Percentiles rank a stretch among this genome's conserved stretches.
These are phyloP conservation scores for Wickerhamiella siamensis DNA, from an alignment of 805 yeast genomes.

Conservation along the genomic window DNA sequence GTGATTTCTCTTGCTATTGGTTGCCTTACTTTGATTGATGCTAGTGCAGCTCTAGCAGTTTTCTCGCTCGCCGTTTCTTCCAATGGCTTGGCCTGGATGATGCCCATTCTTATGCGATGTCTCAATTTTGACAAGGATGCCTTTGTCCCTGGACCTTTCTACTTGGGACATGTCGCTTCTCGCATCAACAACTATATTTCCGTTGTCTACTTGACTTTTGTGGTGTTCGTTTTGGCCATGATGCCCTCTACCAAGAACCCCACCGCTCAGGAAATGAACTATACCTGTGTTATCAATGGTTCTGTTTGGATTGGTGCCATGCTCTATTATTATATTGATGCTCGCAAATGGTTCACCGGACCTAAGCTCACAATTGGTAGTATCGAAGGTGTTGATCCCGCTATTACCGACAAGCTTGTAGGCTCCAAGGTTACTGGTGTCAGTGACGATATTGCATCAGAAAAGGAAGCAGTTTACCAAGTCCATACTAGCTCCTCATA, in stretches of 20 bases:
- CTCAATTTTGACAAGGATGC: slow-evolving; percentile 33
- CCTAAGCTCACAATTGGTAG: slow-evolving; percentile 27
- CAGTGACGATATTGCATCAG: neutral
- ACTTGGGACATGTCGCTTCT: slow-evolving; percentile 38
- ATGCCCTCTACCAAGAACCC: slow-evolving; percentile 37
- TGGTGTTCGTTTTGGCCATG: slow-evolving; percentile 39
- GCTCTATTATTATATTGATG: slow-evolving; percentile 38
- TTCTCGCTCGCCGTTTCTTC: slow-evolving; percentile 52
- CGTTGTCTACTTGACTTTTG: slow-evolving; percentile 36
- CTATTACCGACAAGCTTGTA: neutral
- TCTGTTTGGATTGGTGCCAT: slow-evolving; percentile 44
- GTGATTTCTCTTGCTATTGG: slow-evolving; percentile 39
- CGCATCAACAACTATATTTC: slow-evolving; percentile 34
- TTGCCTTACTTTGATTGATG: slow-evolving; percentile 41
- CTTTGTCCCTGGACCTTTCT: slow-evolving; percentile 54
- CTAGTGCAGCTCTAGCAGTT: slow-evolving; percentile 51
- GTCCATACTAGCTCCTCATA: neutral
- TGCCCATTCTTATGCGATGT: slow-evolving; percentile 41
- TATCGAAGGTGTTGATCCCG: neutral
- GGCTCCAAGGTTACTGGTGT: neutral
- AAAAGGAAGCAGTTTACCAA: neutral
- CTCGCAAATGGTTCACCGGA: slow-evolving; percentile 42
- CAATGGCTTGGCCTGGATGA: slow-evolving; percentile 47
- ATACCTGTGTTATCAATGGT: slow-evolving; percentile 48
- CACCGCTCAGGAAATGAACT: slow-evolving; percentile 42